These are phyloP conservation scores for Lentinula sp. DNA, from an alignment of 768 basidiomycete species.

Conservation along the genomic window DNA sequence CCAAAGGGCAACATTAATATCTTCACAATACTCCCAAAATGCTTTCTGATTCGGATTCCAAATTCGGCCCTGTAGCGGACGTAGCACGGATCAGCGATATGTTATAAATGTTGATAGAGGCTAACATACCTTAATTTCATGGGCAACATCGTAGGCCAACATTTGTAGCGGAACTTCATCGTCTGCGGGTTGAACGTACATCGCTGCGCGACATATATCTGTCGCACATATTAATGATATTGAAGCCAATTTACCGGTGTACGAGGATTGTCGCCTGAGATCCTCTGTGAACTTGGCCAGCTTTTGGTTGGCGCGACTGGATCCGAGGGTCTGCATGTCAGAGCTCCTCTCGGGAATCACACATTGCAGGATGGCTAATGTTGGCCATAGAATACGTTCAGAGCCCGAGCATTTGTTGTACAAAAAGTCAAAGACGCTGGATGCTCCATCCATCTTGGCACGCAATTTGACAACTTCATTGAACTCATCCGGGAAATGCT, in stretches of 20 bases:
- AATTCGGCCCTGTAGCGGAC: conserved; percentile 12
- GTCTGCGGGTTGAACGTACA: conserved; percentile 21
- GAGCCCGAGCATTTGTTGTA: conserved; percentile 45
- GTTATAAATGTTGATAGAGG: neutral
- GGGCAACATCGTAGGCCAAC: conserved; percentile 67
- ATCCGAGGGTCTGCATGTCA: conserved; percentile 41
- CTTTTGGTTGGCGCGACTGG: conserved; percentile 21
- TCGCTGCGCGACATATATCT: conserved; percentile 74
- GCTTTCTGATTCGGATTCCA: conserved; percentile 38
- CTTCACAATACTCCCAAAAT: conserved; percentile 68
- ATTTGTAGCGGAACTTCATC: conserved; percentile 59
- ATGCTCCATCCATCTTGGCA: conserved; percentile 65
- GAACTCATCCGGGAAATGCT: conserved; percentile 72
- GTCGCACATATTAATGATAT: conserved; percentile 66
- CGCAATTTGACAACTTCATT: conserved; percentile 61
- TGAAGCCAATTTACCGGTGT: conserved; percentile 54
- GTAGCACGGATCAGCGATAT: neutral
- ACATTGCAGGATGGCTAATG: conserved; percentile 67
- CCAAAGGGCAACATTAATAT: conserved; percentile 72
- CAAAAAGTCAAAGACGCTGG: conserved; percentile 81
- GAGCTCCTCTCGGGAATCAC: conserved; percentile 70
- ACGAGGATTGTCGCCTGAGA: conserved; percentile 50
- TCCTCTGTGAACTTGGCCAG: conserved; percentile 55
- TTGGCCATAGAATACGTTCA: conserved; percentile 66
- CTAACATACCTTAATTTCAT: conserved; percentile 68